A percentile compares a stretch with the other conserved stretches of the same genome.
Conservation (phyloP, 1,139 yeast species). For the Debaryomyces udenii region DNA sequence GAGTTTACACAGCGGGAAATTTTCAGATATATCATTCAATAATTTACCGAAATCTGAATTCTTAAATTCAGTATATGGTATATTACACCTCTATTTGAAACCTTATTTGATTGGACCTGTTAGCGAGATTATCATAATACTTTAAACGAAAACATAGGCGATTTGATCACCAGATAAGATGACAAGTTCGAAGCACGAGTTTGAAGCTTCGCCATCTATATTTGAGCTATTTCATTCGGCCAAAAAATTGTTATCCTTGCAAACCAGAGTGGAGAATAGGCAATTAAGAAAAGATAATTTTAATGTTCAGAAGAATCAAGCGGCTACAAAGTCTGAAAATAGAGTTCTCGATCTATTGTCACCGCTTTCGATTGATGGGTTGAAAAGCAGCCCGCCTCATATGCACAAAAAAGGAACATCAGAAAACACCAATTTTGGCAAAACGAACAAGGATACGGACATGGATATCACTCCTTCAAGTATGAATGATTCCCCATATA, state of each 20-base stretch:
- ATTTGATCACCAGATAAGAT: not conserved
- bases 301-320: constrained; percentile 25
- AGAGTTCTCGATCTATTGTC: constrained; percentile 41
- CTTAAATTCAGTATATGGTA: too few species aligned
- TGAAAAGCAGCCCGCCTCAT: constrained; percentile 24
- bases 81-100: too few species aligned
- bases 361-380: constrained; percentile 44
- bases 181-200: constrained; percentile 2
- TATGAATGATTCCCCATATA: constrained; percentile 30
- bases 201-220: constrained; percentile 34
- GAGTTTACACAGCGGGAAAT: too few species aligned
- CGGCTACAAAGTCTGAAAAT: constrained; percentile 13
- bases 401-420: constrained; percentile 4
- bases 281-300: constrained; percentile 40
- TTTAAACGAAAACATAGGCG: not conserved
- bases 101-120: too few species aligned
- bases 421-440: not conserved
- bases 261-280: constrained; percentile 47
- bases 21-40: too few species aligned
- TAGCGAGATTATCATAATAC: not conserved
- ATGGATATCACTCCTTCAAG: constrained; percentile 26
- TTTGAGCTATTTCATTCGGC: constrained; percentile 49
- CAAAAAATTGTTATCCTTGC: constrained; percentile 41
- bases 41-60: too few species aligned
- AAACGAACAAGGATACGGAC: constrained; percentile 3